phyloP scores from a whole-genome alignment of 192 early-diverging fungal genomes.

The Spinellus fusiger region DNA sequence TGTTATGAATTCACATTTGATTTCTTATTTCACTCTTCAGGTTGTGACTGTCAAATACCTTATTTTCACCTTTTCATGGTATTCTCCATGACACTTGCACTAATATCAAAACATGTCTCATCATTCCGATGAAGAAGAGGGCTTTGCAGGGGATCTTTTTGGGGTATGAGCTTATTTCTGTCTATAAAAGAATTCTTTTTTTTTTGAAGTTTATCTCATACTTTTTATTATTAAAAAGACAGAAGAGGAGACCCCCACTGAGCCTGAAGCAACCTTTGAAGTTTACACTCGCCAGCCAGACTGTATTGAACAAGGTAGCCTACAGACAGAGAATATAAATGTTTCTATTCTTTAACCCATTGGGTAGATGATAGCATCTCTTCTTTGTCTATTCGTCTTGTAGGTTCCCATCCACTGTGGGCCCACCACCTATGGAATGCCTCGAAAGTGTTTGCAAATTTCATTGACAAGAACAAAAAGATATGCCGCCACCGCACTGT shows the following conservation, averaged over 20 bases:
- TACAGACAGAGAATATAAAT: background rate
- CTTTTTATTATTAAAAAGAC: background rate
- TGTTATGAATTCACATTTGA: no score
- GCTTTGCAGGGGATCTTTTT: constrained; percentile 30
- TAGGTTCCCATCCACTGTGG: constrained; percentile 79
- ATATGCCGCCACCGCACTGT: constrained; percentile 56
- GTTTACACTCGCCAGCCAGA: constrained; percentile 44
- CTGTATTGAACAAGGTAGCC: constrained; percentile 16
- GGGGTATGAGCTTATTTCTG: constrained; percentile 9
- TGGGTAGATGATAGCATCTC: constrained; percentile 3
- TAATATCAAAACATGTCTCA: background rate
- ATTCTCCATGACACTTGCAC: no score
- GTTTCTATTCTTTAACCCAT: background rate
- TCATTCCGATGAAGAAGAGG: constrained; percentile 24
- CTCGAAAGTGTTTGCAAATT: constrained; percentile 70
- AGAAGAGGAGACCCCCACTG: constrained; percentile 28
- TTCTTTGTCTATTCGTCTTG: constrained; percentile 49
- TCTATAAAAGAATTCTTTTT: background rate
- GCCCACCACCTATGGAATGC: constrained; percentile 92
- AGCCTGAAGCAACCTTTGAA: constrained; percentile 50
- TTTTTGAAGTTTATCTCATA: background rate
- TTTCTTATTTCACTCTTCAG: no score
- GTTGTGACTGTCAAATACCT: no score
- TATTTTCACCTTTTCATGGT: no score
- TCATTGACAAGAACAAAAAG: constrained; percentile 66